Percentiles rank a stretch among this genome's conserved stretches.
Conservation (phyloP, 306 rosid species). For the Vigna angularis region DNA sequence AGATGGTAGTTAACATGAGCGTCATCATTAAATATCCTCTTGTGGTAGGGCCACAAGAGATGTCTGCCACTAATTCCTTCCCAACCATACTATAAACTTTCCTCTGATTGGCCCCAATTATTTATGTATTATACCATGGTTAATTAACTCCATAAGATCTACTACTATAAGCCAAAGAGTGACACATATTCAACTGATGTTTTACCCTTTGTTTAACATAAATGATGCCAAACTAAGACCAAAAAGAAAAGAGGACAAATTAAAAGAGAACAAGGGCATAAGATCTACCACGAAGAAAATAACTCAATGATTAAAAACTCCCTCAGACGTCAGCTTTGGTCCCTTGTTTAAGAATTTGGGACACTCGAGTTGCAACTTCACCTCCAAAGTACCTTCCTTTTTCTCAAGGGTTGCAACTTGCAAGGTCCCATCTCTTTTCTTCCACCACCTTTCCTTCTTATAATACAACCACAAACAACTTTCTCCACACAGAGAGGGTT, state of each 20-base stretch:
- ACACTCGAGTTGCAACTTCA: constrained; percentile 61
- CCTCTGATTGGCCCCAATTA: constrained; percentile 28
- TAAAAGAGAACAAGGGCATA: constrained; percentile 14
- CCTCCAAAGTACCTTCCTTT: constrained; percentile 54
- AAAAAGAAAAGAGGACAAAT: constrained; percentile 18
- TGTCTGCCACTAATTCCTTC: constrained; percentile 44
- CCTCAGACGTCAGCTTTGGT: constrained; percentile 42
- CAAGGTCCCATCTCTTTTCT: constrained; percentile 40
- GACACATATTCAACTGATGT: background rate
- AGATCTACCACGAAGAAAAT: background rate
- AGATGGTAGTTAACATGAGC: background rate
- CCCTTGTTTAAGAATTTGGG: constrained; percentile 44
- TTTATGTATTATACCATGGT: constrained; percentile 7
- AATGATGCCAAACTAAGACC: background rate
- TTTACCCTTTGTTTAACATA: background rate
- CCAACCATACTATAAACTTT: constrained; percentile 15
- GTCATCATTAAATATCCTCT: background rate
- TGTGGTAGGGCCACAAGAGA: constrained; percentile 43
- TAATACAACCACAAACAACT: constrained; percentile 1
- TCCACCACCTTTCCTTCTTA: constrained; percentile 36
- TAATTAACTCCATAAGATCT: background rate
- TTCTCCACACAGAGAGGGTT: constrained; percentile 1
- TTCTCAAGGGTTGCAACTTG: constrained; percentile 50
- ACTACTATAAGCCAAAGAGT: constrained; percentile 6
- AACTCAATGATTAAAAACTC: constrained; percentile 17